A percentile compares a stretch with the other conserved stretches of the same genome.
Evolutionary conservation across 129 eudicot species (phyloP).

Genomic region (Silybum marianum): DNA sequence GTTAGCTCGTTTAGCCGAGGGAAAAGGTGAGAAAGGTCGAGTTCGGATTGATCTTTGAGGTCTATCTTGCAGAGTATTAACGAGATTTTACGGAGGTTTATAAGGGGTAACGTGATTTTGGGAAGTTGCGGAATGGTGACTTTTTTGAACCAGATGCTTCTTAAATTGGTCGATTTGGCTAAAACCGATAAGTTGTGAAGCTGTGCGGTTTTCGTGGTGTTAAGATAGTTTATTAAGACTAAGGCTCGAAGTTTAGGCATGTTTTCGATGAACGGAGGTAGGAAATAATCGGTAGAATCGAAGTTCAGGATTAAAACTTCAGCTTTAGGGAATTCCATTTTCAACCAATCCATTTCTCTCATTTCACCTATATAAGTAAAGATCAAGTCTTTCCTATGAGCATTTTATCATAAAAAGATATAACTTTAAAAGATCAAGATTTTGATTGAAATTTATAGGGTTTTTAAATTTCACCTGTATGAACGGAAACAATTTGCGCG

Average conservation of each 20-base stretch:
- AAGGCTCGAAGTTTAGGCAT: slow-evolving; percentile 85
- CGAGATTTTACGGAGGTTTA: slow-evolving; percentile 60
- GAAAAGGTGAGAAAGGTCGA: slow-evolving; percentile 63
- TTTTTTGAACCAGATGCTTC: slow-evolving; percentile 89
- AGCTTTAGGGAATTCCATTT: slow-evolving; percentile 84
- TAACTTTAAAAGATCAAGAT: neutral
- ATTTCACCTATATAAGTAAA: slow-evolving; percentile 61
- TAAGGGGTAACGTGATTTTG: slow-evolving; percentile 50
- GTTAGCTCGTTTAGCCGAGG: slow-evolving; percentile 77
- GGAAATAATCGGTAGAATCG: slow-evolving; percentile 55
- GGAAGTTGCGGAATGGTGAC: slow-evolving; percentile 65
- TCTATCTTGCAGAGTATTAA: slow-evolving; percentile 67
- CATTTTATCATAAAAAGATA: neutral
- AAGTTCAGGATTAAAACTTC: slow-evolving; percentile 83
- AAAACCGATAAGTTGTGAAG: slow-evolving; percentile 61
- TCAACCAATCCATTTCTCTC: slow-evolving; percentile 78
- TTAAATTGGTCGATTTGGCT: slow-evolving; percentile 50
- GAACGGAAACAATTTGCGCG: slow-evolving; percentile 77
- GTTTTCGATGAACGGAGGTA: slow-evolving; percentile 77
- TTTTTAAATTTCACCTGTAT: slow-evolving; percentile 58
- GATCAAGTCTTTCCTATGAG: neutral
- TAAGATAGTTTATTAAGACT: slow-evolving; percentile 60
- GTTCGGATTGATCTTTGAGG: slow-evolving; percentile 32
- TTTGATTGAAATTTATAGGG: neutral
- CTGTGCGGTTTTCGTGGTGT: slow-evolving; percentile 49